A percentile compares a stretch with the other conserved stretches of the same genome.
Conservation (phyloP, 768 basidiomycete genomes). For the Russula earlei region DNA sequence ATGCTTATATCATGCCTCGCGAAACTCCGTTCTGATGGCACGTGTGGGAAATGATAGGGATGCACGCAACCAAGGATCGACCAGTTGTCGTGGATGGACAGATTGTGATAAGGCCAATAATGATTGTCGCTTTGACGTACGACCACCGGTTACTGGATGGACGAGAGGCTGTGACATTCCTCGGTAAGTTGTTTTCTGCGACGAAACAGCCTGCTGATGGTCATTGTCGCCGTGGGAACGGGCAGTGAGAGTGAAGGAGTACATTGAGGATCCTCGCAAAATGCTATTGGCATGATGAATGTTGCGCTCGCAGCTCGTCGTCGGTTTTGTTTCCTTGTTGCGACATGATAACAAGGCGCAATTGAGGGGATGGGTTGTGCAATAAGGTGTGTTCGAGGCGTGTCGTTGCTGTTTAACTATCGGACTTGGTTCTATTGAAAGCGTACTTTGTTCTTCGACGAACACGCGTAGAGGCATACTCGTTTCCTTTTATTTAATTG, state of each 20-base stretch:
- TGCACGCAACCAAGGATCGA: constrained; percentile 92
- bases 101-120: constrained; percentile 94
- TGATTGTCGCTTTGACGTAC: constrained; percentile 90
- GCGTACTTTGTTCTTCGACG: constrained; percentile 13
- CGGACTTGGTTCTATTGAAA: not conserved
- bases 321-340: not conserved
- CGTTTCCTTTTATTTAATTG: not conserved
- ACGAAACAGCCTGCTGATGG: not conserved
- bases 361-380: not conserved
- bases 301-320: not conserved
- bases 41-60: constrained; percentile 37
- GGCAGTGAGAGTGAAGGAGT: constrained; percentile 42
- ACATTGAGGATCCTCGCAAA: constrained; percentile 43
- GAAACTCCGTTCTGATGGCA: constrained; percentile 6
- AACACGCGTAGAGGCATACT: not conserved
- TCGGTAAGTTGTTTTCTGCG: constrained; percentile 48
- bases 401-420: constrained; percentile 3
- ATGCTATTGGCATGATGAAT: constrained; percentile 28
- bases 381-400: constrained; percentile 3
- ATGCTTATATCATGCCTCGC: not conserved
- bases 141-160: constrained; percentile 95
- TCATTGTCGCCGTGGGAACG: constrained; percentile 9
- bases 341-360: not conserved
- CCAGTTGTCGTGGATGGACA: constrained; percentile 89
- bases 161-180: constrained; percentile 93